phyloP scores from a whole-genome alignment of 768 basidiomycete species.

The Scleroderma citrinum region DNA sequence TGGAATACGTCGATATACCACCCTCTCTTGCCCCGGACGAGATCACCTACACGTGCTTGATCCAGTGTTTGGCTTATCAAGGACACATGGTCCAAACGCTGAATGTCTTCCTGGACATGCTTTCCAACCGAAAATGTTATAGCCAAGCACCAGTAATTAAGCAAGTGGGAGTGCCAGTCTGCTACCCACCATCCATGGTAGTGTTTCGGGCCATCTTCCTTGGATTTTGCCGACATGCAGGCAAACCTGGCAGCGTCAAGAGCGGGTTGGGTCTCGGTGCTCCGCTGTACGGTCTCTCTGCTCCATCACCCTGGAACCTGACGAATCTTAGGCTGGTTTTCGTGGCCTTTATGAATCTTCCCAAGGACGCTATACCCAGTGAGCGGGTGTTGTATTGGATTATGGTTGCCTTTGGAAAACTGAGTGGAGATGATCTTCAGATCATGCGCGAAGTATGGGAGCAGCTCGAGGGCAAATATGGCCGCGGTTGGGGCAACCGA shows the following conservation, averaged over 20 bases:
- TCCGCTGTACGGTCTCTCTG: conserved; percentile 8
- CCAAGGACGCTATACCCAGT: conserved; percentile 38
- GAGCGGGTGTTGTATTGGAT: conserved; percentile 58
- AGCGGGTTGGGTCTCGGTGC: conserved; percentile 1
- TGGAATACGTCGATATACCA: conserved; percentile 41
- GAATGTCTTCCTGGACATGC: conserved; percentile 61
- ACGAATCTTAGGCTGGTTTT: conserved; percentile 54
- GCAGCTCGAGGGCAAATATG: conserved; percentile 51
- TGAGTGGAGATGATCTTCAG: conserved; percentile 45
- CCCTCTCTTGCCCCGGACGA: conserved; percentile 47
- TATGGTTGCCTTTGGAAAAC: conserved; percentile 55
- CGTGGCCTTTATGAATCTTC: conserved; percentile 55
- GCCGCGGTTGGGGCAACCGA: conserved; percentile 38
- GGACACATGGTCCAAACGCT: conserved; percentile 58
- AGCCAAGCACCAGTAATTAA: conserved; percentile 25
- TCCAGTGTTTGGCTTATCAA: conserved; percentile 66
- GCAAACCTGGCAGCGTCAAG: conserved; percentile 11
- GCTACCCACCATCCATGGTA: conserved; percentile 41
- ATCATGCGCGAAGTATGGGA: conserved; percentile 53
- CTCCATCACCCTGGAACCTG: conserved; percentile 43
- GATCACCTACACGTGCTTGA: conserved; percentile 60
- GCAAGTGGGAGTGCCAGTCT: conserved; percentile 22
- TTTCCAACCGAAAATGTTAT: conserved; percentile 40
- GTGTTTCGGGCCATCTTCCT: conserved; percentile 71
- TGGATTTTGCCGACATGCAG: conserved; percentile 63